These are phyloP conservation scores for Beauveria rudraprayagi DNA, from an alignment of 2,329 filamentous ascomycete genomes.

Conservation along the genomic window DNA sequence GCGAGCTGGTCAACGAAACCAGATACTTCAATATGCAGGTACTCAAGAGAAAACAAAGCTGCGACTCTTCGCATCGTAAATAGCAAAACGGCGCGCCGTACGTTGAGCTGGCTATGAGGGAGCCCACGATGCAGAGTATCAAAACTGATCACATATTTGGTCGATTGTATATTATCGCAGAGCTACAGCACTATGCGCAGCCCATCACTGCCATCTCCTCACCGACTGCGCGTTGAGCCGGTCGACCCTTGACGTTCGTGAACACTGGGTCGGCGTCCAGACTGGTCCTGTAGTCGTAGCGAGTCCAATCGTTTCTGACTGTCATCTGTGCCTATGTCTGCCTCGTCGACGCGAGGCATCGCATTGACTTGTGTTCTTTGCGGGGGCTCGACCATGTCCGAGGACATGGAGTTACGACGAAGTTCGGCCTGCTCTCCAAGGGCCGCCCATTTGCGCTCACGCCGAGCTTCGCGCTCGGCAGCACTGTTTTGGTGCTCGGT, in stretches of 20 bases:
- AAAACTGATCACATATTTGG: background rate
- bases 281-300: conserved; percentile 76
- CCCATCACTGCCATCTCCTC: conserved; percentile 17
- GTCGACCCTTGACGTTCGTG: conserved; percentile 56
- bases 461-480: conserved; percentile 69
- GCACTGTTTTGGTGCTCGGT: conserved; percentile 92
- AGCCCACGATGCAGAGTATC: background rate
- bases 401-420: conserved; percentile 40
- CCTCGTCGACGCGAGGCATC: conserved; percentile 58
- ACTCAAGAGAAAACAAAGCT: conserved; percentile 4
- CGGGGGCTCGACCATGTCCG: conserved; percentile 22
- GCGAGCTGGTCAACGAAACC: background rate
- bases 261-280: conserved; percentile 46
- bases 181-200: background rate
- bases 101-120: background rate
- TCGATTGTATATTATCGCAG: conserved; percentile 3
- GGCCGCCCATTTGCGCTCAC: conserved; percentile 84
- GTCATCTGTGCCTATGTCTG: conserved; percentile 71
- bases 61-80: background rate
- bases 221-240: conserved; percentile 45
- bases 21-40: background rate
- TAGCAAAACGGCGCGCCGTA: background rate
- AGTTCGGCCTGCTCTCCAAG: conserved; percentile 73
- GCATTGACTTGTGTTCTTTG: conserved; percentile 31
- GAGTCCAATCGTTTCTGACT: conserved; percentile 84